These are phyloP conservation scores for Lachancea sp. DNA, from an alignment of 805 yeast species.

Conservation along the genomic window DNA sequence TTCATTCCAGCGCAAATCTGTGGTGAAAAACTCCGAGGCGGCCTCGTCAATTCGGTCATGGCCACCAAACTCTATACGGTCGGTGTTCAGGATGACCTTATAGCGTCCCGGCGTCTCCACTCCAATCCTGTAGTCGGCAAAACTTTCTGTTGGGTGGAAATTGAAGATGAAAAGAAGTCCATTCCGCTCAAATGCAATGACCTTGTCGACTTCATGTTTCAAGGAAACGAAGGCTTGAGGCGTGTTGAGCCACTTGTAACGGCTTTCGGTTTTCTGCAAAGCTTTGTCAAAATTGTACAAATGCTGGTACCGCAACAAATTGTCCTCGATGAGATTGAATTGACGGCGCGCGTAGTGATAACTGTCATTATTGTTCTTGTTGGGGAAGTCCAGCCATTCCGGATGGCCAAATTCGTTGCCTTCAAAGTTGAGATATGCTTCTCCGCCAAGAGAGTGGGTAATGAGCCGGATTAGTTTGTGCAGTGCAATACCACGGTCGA, in stretches of 20 bases:
- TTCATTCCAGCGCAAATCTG: conserved; percentile 72
- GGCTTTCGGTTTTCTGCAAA: conserved; percentile 69
- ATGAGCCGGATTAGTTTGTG: conserved; percentile 86
- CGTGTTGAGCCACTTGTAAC: conserved; percentile 64
- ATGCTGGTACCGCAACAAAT: conserved; percentile 68
- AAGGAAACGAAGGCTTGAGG: conserved; percentile 79
- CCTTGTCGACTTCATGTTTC: conserved; percentile 84
- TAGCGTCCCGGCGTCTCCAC: conserved; percentile 75
- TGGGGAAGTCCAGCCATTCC: conserved; percentile 97
- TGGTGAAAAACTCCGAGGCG: conserved; percentile 54
- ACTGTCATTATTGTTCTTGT: conserved; percentile 78
- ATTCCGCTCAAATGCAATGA: conserved; percentile 81
- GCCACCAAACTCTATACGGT: conserved; percentile 69
- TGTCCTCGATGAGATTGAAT: conserved; percentile 79
- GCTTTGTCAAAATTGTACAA: conserved; percentile 78
- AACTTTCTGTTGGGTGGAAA: conserved; percentile 81
- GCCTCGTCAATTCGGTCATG: conserved; percentile 62
- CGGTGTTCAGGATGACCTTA: conserved; percentile 68
- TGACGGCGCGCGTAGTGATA: conserved; percentile 95
- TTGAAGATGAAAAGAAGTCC: conserved; percentile 82
- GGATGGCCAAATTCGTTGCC: conserved; percentile 99
- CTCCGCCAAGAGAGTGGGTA: conserved; percentile 93
- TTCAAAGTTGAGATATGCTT: conserved; percentile 91
- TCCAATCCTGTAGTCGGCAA: conserved; percentile 85
- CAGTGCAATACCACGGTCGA: conserved; percentile 84